These are phyloP conservation scores for Daedaleopsis sinensis DNA, from an alignment of 768 basidiomycete genomes.

Conservation along the genomic window DNA sequence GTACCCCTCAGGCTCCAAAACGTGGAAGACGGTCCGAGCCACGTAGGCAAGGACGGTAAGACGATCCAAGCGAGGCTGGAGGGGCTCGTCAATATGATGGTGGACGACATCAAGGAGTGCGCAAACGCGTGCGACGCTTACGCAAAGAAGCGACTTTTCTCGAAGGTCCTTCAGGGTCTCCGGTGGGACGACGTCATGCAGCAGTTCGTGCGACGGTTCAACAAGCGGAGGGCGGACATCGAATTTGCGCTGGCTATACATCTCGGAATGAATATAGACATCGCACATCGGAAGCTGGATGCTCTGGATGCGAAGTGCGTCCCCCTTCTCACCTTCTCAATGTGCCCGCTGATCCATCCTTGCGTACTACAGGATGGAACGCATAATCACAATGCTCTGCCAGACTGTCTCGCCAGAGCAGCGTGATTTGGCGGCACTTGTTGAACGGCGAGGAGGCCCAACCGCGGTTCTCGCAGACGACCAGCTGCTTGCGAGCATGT, in stretches of 20 bases:
- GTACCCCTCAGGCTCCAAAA: conserved; percentile 32
- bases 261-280: conserved; percentile 29
- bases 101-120: conserved; percentile 35
- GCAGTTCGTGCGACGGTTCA: conserved; percentile 30
- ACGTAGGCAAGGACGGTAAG: conserved; percentile 36
- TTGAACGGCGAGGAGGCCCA: neutral
- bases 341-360: neutral
- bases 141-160: conserved; percentile 32
- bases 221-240: conserved; percentile 29
- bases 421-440: conserved; percentile 33
- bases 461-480: neutral
- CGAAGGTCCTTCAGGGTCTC: conserved; percentile 30
- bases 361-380: conserved; percentile 25
- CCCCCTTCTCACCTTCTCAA: neutral
- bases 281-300: conserved; percentile 21
- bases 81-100: conserved; percentile 29
- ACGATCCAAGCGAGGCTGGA: conserved; percentile 39
- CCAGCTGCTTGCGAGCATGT: conserved; percentile 17
- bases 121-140: conserved; percentile 38
- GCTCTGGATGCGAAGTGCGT: conserved; percentile 13
- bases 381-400: conserved; percentile 39
- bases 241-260: conserved; percentile 34
- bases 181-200: conserved; percentile 33
- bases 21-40: conserved; percentile 31
- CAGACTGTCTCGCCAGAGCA: conserved; percentile 44